A percentile compares a stretch with the other conserved stretches of the same genome.
phyloP scores from a whole-genome alignment of 2,329 filamentous ascomycete genomes.

The Colletotrichum karsti region DNA sequence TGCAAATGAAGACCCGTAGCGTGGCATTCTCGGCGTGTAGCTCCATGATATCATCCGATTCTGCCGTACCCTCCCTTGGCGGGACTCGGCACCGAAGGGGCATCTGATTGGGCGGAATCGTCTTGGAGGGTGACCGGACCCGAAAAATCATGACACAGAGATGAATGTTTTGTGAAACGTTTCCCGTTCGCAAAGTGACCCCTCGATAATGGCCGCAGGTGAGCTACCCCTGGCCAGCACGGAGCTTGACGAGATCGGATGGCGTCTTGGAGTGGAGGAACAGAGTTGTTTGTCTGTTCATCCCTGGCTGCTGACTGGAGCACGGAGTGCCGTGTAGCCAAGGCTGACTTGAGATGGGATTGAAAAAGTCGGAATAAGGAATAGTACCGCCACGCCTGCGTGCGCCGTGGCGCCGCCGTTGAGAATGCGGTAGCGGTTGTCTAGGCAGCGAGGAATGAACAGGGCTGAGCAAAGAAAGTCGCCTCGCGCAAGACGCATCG shows the following conservation, averaged over 20 bases:
- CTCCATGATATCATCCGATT: slow-evolving; percentile 27
- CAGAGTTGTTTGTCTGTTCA: background rate
- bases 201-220: background rate
- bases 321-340: background rate
- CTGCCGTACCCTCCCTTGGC: slow-evolving; percentile 19
- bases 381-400: background rate
- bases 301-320: background rate
- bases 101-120: slow-evolving; percentile 11
- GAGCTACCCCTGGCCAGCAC: background rate
- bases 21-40: slow-evolving; percentile 17
- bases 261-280: background rate
- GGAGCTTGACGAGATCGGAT: slow-evolving; percentile 11
- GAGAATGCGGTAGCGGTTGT: background rate
- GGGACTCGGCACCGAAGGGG: slow-evolving; percentile 20
- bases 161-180: slow-evolving; percentile 28
- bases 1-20: background rate
- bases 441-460: slow-evolving; percentile 18
- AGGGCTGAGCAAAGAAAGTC: slow-evolving; percentile 11
- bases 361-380: background rate
- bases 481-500: background rate
- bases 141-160: slow-evolving; percentile 21
- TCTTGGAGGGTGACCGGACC: slow-evolving; percentile 7
- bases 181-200: slow-evolving; percentile 11
- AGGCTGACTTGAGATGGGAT: slow-evolving; percentile 7
- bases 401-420: background rate